Evolutionary conservation across 345 rosid species (phyloP), one percentile per base, ranked within the genome.

Genomic region (Turnera subulata): DNA sequence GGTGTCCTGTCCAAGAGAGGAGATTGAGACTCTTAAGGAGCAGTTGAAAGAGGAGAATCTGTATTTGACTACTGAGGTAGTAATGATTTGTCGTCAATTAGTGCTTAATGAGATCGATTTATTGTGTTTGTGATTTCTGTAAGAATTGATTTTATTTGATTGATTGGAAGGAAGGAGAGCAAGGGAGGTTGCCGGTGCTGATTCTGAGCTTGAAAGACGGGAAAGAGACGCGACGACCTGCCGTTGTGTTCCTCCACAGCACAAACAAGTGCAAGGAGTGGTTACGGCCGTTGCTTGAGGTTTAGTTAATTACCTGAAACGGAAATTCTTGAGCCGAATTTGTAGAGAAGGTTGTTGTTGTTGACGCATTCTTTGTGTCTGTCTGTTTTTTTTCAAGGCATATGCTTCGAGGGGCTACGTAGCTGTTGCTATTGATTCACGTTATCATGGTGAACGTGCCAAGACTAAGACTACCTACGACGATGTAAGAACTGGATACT

Each of bases 371-470:
- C 11, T 4, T 40, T 4, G 45, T 40, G 8, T 3, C 8, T 29
- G 16, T 42, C 16, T 42, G 45, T 8, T 9, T 42, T 2, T 4
- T 11, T 42, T 9, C n/a, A 42, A 37, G 45, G 45, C 6, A 42
- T 42, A 83, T 82, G 97, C 97, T 75, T 89, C 97, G 0, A 72
- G 94, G 23, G 97, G 86, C 40, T 92, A 92, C 64, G 72, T 92
- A 53, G 81, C 98, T 5, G 76, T 89, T 17, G 91, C 78, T 21
- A 33, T 89, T 4, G 98, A 92, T 79, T 89, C 98, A 71, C 89
- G 97, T 11, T 89, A 84, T 70, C 98, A 89, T 45, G 98, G 97
- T 12, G 97, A 89, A 65, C 93, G 93, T 1, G 91, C 98, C 39
- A 35, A 18, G 11, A 55, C 43, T 72, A 74, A 72, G 62, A 83